Percentiles rank a stretch among this genome's conserved stretches.
Conservation (phyloP, 2,329 filamentous ascomycete species). For the Microdochium nivale region DNA sequence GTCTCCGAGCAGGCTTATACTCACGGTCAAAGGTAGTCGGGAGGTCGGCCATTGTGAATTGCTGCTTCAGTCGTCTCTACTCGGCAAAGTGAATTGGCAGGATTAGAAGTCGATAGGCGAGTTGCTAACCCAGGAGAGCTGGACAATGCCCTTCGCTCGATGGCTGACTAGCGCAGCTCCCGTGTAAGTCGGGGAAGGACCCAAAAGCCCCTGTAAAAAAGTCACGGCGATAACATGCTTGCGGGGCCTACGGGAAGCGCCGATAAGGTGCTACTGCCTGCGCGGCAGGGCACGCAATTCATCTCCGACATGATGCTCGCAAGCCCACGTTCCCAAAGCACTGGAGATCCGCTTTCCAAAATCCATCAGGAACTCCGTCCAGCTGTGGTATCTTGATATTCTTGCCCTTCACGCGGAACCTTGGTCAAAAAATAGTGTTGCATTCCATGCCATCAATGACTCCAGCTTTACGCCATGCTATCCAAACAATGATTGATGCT, state of each 20-base stretch:
- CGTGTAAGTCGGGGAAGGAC: not conserved
- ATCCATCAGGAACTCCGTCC: too few relatives aligned
- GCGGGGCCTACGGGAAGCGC: not conserved
- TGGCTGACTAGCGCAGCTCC: not conserved
- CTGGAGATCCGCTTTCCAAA: not conserved
- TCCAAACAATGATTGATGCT: too few relatives aligned
- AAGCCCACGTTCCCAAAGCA: not conserved
- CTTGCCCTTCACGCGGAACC: too few relatives aligned
- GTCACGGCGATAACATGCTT: not conserved
- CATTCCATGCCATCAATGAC: too few relatives aligned
- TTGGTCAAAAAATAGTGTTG: too few relatives aligned
- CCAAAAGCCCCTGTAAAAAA: too few relatives aligned
- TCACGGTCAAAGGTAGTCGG: conserved; percentile 1
- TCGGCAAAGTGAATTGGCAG: not conserved
- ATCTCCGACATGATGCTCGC: not conserved
- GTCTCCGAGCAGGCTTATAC: not conserved
- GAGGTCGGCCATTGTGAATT: not conserved
- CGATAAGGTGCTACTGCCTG: not conserved
- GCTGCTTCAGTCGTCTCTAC: not conserved
- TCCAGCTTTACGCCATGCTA: too few relatives aligned
- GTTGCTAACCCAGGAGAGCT: not conserved
- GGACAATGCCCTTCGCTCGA: not conserved
- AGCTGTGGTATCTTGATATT: too few relatives aligned
- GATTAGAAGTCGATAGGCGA: not conserved
- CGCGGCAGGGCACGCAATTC: not conserved